phyloP scores from a whole-genome alignment of 305 asterid species.

The Fraxinus greggii region DNA sequence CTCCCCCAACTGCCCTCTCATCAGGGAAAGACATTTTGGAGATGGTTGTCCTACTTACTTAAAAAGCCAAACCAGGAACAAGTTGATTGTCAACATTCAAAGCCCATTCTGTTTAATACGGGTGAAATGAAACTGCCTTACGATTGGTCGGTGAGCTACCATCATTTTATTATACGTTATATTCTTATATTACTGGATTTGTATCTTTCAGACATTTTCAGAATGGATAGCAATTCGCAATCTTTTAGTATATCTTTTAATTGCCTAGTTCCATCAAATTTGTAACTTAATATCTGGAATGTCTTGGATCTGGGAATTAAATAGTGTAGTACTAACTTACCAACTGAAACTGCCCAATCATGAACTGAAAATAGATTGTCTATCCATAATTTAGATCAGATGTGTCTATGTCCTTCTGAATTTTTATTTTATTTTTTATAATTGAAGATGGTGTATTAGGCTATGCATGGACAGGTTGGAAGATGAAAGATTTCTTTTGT shows the following conservation, averaged over 20 bases:
- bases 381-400: neutral
- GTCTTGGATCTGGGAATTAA: slow-evolving; percentile 9
- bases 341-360: neutral
- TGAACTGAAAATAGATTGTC: slow-evolving; percentile 1
- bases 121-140: slow-evolving; percentile 95
- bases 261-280: slow-evolving; percentile 8
- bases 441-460: neutral
- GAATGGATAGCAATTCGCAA: neutral
- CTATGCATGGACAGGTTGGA: neutral
- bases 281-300: slow-evolving; percentile 2
- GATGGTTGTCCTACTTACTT: slow-evolving; percentile 71
- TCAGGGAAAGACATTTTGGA: slow-evolving; percentile 96
- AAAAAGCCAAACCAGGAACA: slow-evolving; percentile 73
- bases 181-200: neutral
- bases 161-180: slow-evolving; percentile 13
- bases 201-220: neutral
- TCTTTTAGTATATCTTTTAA: neutral
- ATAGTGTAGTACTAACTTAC: slow-evolving; percentile 4
- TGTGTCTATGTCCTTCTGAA: neutral
- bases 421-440: neutral
- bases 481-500: neutral
- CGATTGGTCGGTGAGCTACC: slow-evolving; percentile 92
- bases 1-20: slow-evolving; percentile 13
- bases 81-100: slow-evolving; percentile 77
- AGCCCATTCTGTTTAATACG: slow-evolving; percentile 92